Percentiles rank a stretch among this genome's conserved stretches.
Evolutionary conservation across 2,329 filamentous ascomycete species (phyloP).

Genomic region (Pyricularia sp.): DNA sequence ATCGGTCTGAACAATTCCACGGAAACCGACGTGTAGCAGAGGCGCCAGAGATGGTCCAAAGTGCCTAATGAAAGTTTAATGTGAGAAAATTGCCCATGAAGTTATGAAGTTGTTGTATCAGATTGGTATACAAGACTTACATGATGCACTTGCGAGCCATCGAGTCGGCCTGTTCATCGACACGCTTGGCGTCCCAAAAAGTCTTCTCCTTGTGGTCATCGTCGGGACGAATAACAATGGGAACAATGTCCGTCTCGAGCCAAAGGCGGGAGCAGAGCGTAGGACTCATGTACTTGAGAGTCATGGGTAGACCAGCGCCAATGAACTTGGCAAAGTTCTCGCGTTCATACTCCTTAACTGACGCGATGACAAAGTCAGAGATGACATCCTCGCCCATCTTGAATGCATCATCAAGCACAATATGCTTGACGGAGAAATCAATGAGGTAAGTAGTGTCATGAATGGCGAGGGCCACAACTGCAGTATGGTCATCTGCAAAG

Average conservation of each 20-base stretch:
- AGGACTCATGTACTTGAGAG: slow-evolving; percentile 51
- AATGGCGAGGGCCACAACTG: slow-evolving; percentile 57
- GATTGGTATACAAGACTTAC: slow-evolving; percentile 30
- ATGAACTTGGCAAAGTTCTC: slow-evolving; percentile 65
- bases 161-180: slow-evolving; percentile 75
- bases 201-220: slow-evolving; percentile 29
- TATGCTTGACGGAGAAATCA: slow-evolving; percentile 58
- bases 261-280: slow-evolving; percentile 61
- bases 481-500: slow-evolving; percentile 37
- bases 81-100: slow-evolving; percentile 5
- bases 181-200: slow-evolving; percentile 45
- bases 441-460: slow-evolving; percentile 68
- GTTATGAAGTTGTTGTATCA: neutral
- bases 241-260: slow-evolving; percentile 68
- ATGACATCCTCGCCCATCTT: slow-evolving; percentile 35
- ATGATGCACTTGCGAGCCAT: slow-evolving; percentile 72
- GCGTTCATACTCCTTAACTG: slow-evolving; percentile 50
- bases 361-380: slow-evolving; percentile 48
- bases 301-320: slow-evolving; percentile 58
- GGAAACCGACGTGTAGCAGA: slow-evolving; percentile 56
- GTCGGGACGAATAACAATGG: slow-evolving; percentile 50
- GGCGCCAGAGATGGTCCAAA: slow-evolving; percentile 67
- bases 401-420: slow-evolving; percentile 33
- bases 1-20: slow-evolving; percentile 63
- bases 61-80: slow-evolving; percentile 31